Conservation (phyloP, 2,329 filamentous ascomycete genomes). For the Ophiostoma ips region DNA sequence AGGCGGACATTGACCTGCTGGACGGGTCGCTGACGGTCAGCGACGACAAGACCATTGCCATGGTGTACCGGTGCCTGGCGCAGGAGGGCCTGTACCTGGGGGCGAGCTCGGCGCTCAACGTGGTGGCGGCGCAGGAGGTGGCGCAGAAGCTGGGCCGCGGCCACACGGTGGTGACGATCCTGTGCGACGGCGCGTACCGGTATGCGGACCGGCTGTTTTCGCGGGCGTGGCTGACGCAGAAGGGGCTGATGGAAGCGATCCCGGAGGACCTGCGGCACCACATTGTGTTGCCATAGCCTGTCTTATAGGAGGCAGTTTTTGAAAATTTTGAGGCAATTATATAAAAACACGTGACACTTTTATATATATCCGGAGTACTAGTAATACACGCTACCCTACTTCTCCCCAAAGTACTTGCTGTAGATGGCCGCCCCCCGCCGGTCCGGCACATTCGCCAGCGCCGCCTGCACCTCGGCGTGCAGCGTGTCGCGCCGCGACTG, state of each 20-base stretch:
- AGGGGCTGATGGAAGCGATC: constrained; percentile 68
- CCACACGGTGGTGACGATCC: constrained; percentile 80
- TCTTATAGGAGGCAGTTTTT: too few species aligned
- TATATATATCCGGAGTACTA: background rate
- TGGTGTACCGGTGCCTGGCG: constrained; percentile 93
- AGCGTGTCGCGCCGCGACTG: constrained; percentile 24
- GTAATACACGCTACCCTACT: background rate
- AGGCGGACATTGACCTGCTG: constrained; percentile 67
- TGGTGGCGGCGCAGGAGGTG: constrained; percentile 87
- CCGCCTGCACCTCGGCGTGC: constrained; percentile 16
- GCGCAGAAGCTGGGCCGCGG: constrained; percentile 81
- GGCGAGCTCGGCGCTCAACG: constrained; percentile 85
- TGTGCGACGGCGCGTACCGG: constrained; percentile 93
- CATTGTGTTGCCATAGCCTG: constrained; percentile 81
- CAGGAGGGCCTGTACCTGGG: constrained; percentile 93
- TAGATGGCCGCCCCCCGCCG: constrained; percentile 18
- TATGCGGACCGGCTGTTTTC: constrained; percentile 93
- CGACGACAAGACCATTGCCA: constrained; percentile 91
- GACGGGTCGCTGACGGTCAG: constrained; percentile 75
- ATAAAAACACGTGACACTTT: background rate
- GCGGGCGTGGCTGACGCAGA: constrained; percentile 74
- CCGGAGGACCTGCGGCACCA: constrained; percentile 83
- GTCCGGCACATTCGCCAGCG: constrained; percentile 12
- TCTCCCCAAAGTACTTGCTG: constrained; percentile 19
- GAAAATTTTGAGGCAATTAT: background rate